A percentile compares a stretch with the other conserved stretches of the same genome.
phyloP scores from a whole-genome alignment of 1,284 basidiomycete genomes.

The Microbotryomycetes sp. region DNA sequence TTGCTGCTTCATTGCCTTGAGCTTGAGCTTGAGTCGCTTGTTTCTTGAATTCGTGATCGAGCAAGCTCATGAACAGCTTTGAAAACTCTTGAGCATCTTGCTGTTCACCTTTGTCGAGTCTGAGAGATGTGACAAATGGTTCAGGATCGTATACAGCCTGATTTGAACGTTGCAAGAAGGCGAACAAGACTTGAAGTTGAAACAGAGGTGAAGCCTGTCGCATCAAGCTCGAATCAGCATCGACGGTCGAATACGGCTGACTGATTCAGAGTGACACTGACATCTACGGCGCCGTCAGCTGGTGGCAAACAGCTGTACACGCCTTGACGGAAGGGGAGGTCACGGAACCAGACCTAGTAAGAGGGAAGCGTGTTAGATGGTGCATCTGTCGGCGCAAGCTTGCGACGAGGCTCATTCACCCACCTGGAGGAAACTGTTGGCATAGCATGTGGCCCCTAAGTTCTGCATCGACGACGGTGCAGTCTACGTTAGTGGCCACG shows the following conservation, averaged over 20 bases:
- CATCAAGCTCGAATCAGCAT: background rate
- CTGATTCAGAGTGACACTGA: constrained; percentile 36
- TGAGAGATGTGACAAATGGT: constrained; percentile 72
- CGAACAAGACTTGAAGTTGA: constrained; percentile 53
- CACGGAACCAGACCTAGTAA: constrained; percentile 58
- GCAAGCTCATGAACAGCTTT: constrained; percentile 81
- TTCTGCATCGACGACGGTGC: constrained; percentile 51
- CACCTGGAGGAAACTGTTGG: constrained; percentile 83
- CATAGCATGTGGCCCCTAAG: constrained; percentile 67
- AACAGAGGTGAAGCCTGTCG: constrained; percentile 42
- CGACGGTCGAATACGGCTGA: no score
- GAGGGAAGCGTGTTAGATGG: no score
- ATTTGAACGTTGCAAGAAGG: constrained; percentile 66
- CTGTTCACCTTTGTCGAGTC: constrained; percentile 70
- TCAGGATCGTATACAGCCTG: constrained; percentile 69
- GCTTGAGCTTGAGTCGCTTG: constrained; percentile 44
- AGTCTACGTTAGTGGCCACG: constrained; percentile 16
- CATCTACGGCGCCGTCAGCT: constrained; percentile 52
- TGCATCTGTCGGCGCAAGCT: background rate
- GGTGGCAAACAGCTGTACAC: constrained; percentile 53
- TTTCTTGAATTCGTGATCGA: constrained; percentile 75
- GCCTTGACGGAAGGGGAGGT: constrained; percentile 57
- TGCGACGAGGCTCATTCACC: constrained; percentile 5
- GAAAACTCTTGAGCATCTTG: constrained; percentile 97
- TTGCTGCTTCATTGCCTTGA: constrained; percentile 6